Evolutionary conservation across 371 early-diverging fungal genomes (phyloP).

Genomic region (Haplosporangium sp.): DNA sequence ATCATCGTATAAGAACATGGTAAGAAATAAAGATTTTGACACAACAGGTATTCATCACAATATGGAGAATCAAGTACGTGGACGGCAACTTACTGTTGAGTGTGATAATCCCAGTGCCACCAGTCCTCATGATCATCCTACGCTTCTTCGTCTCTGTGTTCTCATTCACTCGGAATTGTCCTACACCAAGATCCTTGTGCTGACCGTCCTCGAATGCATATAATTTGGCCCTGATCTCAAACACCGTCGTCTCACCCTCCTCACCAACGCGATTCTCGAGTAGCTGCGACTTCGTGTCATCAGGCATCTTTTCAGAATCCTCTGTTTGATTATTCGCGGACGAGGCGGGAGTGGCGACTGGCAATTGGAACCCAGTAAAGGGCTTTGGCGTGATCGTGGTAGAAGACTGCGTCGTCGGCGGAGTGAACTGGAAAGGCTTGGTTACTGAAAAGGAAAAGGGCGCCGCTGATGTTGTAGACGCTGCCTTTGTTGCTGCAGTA

Average conservation of each 20-base stretch:
- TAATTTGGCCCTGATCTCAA: slow-evolving; percentile 41
- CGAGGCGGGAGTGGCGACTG: not conserved
- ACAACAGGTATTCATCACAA: not conserved
- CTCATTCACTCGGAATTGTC: slow-evolving; percentile 50
- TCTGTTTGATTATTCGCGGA: not conserved
- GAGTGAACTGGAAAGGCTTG: too few relatives aligned
- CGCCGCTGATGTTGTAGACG: not conserved
- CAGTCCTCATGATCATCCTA: slow-evolving; percentile 47
- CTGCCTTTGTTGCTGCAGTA: not conserved
- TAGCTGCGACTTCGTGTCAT: slow-evolving; percentile 42
- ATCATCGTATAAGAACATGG: not conserved
- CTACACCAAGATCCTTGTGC: slow-evolving; percentile 39
- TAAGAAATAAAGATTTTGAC: not conserved
- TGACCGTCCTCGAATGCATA: slow-evolving; percentile 11
- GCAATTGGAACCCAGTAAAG: slow-evolving; percentile 13
- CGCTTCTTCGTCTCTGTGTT: slow-evolving; percentile 28
- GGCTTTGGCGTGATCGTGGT: slow-evolving; percentile 4
- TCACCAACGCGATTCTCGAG: slow-evolving; percentile 43
- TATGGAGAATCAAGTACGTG: not conserved
- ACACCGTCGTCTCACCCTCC: slow-evolving; percentile 39
- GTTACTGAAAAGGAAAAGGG: not conserved
- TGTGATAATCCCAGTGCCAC: slow-evolving; percentile 26
- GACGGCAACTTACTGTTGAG: slow-evolving; percentile 39
- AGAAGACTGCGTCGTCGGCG: too few relatives aligned
- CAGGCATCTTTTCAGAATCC: slow-evolving; percentile 28